Conservation (phyloP, 1,139 yeast genomes). For the Yamadazyma blattariae region DNA sequence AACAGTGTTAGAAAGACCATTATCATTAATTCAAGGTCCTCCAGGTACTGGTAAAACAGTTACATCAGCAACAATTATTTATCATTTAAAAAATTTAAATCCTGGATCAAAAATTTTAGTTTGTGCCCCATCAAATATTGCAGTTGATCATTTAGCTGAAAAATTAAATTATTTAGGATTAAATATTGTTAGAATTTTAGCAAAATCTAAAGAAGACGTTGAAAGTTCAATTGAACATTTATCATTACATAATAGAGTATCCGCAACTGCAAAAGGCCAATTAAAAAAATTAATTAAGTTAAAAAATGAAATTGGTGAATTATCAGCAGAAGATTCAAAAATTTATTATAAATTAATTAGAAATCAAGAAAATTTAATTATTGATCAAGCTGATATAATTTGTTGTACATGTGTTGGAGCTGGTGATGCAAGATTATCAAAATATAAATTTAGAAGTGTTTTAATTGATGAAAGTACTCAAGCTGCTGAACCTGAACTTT, state of each 20-base stretch:
- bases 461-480: constrained; percentile 92
- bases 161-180: constrained; percentile 67
- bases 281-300: constrained; percentile 57
- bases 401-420: constrained; percentile 95
- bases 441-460: constrained; percentile 65
- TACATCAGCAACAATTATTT: constrained; percentile 85
- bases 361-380: constrained; percentile 44
- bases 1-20: constrained; percentile 68
- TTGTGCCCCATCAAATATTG: constrained; percentile 95
- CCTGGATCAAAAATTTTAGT: constrained; percentile 60
- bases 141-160: constrained; percentile 86
- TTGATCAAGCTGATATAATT: constrained; percentile 70
- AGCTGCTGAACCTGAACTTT: constrained; percentile 88
- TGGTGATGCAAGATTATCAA: constrained; percentile 63
- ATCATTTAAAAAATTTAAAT: constrained; percentile 64
- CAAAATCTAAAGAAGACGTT: constrained; percentile 79
- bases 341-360: constrained; percentile 19
- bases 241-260: constrained; percentile 51
- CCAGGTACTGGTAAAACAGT: constrained; percentile 98
- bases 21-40: constrained; percentile 94
- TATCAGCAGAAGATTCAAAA: constrained; percentile 53
- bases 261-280: constrained; percentile 47
- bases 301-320: constrained; percentile 69
- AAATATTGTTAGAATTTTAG: constrained; percentile 72
- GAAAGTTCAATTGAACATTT: constrained; percentile 57